phyloP scores from a whole-genome alignment of 106 monocot species.

The Gastrodia elata region DNA sequence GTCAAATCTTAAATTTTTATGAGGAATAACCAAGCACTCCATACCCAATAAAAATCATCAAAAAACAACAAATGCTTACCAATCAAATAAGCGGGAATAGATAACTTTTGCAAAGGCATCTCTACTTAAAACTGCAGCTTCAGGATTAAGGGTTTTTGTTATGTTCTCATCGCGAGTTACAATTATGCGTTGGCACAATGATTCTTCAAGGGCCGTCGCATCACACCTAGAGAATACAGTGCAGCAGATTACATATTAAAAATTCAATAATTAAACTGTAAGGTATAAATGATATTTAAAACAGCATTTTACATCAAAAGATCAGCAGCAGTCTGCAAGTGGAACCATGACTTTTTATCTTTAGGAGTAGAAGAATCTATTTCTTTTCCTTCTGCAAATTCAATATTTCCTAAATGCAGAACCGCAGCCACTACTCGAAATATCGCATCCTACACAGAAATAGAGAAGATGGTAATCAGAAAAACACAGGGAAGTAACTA shows the following conservation, averaged over 20 bases:
- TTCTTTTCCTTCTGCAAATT: slow-evolving; percentile 45
- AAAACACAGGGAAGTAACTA: slow-evolving; percentile 1
- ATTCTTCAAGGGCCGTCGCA: slow-evolving; percentile 39
- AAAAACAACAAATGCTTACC: slow-evolving; percentile 19
- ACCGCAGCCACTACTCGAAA: slow-evolving; percentile 49
- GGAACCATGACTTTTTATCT: slow-evolving; percentile 47
- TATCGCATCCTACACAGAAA: slow-evolving; percentile 39
- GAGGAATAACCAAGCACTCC: background rate
- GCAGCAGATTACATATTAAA: background rate
- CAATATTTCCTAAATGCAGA: slow-evolving; percentile 53
- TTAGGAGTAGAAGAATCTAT: slow-evolving; percentile 41
- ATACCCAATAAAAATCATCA: background rate
- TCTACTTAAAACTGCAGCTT: slow-evolving; percentile 38
- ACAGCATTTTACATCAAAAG: slow-evolving; percentile 43
- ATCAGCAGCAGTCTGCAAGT: slow-evolving; percentile 45
- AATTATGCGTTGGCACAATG: slow-evolving; percentile 48
- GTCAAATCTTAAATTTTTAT: background rate
- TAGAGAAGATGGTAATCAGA: background rate
- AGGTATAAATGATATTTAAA: background rate
- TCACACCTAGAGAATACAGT: slow-evolving; percentile 29
- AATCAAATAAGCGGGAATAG: slow-evolving; percentile 53
- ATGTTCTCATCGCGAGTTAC: slow-evolving; percentile 51
- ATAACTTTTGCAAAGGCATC: slow-evolving; percentile 52
- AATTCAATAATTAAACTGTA: background rate
- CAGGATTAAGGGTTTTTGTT: slow-evolving; percentile 35